Conservation (phyloP, 2,329 filamentous ascomycete species). For the Fusarium udum region DNA sequence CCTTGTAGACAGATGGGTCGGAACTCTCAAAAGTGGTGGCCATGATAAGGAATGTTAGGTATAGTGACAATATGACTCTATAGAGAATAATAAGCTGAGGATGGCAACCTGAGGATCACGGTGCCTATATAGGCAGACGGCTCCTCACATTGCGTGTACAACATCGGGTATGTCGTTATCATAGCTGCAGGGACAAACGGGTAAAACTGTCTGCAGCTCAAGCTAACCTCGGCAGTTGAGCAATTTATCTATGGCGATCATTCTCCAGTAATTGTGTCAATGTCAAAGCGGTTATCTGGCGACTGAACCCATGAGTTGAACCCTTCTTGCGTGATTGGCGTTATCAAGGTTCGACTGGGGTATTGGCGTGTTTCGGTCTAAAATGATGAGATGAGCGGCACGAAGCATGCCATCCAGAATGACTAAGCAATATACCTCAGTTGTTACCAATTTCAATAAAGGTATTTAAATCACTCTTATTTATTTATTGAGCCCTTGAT, state of each 20-base stretch:
- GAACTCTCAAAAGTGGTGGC: constrained; percentile 34
- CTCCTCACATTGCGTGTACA: neutral
- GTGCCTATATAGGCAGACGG: neutral
- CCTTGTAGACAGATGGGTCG: constrained; percentile 51
- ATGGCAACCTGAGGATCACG: rapidly evolving
- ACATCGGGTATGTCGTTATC: neutral
- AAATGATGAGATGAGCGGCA: neutral
- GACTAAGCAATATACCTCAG: neutral
- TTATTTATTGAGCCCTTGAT: rapidly evolving
- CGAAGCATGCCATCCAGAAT: neutral
- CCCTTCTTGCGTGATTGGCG: neutral
- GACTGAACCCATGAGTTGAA: neutral
- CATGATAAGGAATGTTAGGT: neutral
- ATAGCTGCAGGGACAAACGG: neutral
- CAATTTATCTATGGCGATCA: neutral
- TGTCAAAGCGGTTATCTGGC: neutral
- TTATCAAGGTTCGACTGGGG: neutral
- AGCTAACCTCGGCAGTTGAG: neutral
- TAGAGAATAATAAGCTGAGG: rapidly evolving
- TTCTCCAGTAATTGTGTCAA: neutral
- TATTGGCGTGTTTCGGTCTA: neutral
- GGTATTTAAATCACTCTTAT: rapidly evolving
- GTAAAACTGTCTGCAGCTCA: neutral
- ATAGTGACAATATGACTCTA: neutral
- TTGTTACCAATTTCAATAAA: too few relatives aligned